Evolutionary conservation across 2,329 filamentous ascomycete genomes (phyloP).

Genomic region (Cytospora schulzeri): DNA sequence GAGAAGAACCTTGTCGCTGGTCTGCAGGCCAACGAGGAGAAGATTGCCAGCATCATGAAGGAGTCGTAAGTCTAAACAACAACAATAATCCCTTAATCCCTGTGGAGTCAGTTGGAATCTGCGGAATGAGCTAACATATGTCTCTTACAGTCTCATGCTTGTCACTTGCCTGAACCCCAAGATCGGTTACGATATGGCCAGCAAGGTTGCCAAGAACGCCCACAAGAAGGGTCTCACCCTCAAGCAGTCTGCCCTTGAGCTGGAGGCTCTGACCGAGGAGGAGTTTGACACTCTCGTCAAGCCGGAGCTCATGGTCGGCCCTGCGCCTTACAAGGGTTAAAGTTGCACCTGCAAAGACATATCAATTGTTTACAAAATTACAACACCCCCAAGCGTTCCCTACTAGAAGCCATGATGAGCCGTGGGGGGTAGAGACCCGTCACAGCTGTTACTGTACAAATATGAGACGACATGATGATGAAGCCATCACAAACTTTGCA

Average conservation of each 20-base stretch:
- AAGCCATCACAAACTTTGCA: background rate
- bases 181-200: conserved; percentile 96
- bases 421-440: background rate
- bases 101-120: background rate
- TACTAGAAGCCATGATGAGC: background rate
- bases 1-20: conserved; percentile 90
- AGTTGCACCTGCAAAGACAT: conserved; percentile 5
- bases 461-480: background rate
- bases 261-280: conserved; percentile 82
- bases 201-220: conserved; percentile 96
- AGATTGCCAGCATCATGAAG: conserved; percentile 87
- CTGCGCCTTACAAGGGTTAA: conserved; percentile 63
- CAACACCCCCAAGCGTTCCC: background rate
- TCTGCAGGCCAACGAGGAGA: conserved; percentile 89
- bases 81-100: background rate
- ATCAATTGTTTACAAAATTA: background rate
- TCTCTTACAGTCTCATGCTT: conserved; percentile 78
- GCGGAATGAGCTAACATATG: conserved; percentile 27
- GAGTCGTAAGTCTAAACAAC: conserved; percentile 71
- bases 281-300: conserved; percentile 88
- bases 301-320: conserved; percentile 93
- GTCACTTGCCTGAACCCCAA: conserved; percentile 97
- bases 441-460: background rate
- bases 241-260: conserved; percentile 91
- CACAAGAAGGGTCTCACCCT: conserved; percentile 97